Evolutionary conservation across 2,329 filamentous ascomycete genomes (phyloP).

Genomic region (Neobulgaria alba): DNA sequence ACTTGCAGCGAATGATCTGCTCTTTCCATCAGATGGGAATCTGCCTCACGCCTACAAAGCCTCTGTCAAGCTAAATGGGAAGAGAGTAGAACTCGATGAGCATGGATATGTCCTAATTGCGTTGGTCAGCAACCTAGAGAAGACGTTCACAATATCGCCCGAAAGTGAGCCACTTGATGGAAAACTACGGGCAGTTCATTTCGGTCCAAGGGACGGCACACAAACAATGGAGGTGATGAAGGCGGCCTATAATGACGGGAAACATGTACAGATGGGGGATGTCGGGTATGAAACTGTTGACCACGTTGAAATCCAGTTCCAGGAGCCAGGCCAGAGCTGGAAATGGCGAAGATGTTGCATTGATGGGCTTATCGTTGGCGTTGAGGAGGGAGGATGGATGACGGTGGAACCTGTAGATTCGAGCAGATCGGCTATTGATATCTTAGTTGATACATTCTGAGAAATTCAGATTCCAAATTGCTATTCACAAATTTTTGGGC

Average conservation of each 20-base stretch:
- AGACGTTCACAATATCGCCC: slow-evolving; percentile 75
- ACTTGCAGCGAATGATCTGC: slow-evolving; percentile 71
- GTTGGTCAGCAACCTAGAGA: slow-evolving; percentile 73
- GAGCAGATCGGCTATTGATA: no score
- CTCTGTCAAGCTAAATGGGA: slow-evolving; percentile 32
- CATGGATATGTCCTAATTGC: slow-evolving; percentile 74
- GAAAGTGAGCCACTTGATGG: slow-evolving; percentile 61
- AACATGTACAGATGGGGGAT: slow-evolving; percentile 44
- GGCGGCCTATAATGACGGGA: slow-evolving; percentile 48
- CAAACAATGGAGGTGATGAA: slow-evolving; percentile 72
- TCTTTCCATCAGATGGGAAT: slow-evolving; percentile 45
- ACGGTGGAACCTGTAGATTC: slow-evolving; percentile 48
- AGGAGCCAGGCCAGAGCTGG: slow-evolving; percentile 53
- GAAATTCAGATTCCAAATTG: no score
- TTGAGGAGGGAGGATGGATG: slow-evolving; percentile 65
- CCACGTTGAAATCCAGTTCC: slow-evolving; percentile 58
- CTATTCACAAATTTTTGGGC: no score
- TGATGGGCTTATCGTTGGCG: slow-evolving; percentile 78
- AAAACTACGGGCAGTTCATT: slow-evolving; percentile 62
- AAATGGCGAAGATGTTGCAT: slow-evolving; percentile 81
- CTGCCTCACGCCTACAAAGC: slow-evolving; percentile 49
- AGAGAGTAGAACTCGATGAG: slow-evolving; percentile 33
- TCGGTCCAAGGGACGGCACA: slow-evolving; percentile 38
- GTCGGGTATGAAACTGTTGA: slow-evolving; percentile 68
- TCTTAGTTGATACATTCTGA: no score